Conservation (phyloP, 352 stramenopile species). For the Pythium volutum region DNA sequence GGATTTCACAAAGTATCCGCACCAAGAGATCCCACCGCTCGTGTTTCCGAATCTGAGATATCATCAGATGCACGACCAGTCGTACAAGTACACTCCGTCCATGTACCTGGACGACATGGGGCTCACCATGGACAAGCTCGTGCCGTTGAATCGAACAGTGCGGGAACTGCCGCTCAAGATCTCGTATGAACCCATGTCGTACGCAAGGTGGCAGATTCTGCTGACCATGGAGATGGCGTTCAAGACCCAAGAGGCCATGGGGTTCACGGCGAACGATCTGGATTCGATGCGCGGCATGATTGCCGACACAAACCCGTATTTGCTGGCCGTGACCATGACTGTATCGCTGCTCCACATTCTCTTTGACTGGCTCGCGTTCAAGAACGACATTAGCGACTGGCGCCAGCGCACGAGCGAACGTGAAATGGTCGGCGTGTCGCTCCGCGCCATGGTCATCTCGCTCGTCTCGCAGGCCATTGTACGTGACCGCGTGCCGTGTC, state of each 20-base stretch:
- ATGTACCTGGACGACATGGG: slow-evolving; percentile 80
- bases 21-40: slow-evolving; percentile 60
- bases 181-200: slow-evolving; percentile 73
- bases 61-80: slow-evolving; percentile 41
- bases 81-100: slow-evolving; percentile 68
- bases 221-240: slow-evolving; percentile 67
- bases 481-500: no score
- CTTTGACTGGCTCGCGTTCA: slow-evolving; percentile 98
- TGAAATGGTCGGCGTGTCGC: slow-evolving; percentile 92
- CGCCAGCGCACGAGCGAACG: slow-evolving; percentile 81
- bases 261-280: slow-evolving; percentile 67
- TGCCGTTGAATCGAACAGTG: slow-evolving; percentile 62
- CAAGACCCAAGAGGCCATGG: slow-evolving; percentile 56
- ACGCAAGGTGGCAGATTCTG: slow-evolving; percentile 76
- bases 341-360: slow-evolving; percentile 96
- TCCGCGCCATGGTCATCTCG: slow-evolving; percentile 91
- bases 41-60: slow-evolving; percentile 72
- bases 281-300: slow-evolving; percentile 90
- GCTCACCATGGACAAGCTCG: slow-evolving; percentile 63
- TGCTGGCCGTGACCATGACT: slow-evolving; percentile 93
- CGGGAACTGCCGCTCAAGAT: slow-evolving; percentile 58
- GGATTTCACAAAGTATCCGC: slow-evolving; percentile 65
- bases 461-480: slow-evolving; percentile 91
- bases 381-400: slow-evolving; percentile 98
- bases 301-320: slow-evolving; percentile 93